Evolutionary conservation across 2,329 filamentous ascomycete genomes (phyloP).

Genomic region (Monosporascus sp.): DNA sequence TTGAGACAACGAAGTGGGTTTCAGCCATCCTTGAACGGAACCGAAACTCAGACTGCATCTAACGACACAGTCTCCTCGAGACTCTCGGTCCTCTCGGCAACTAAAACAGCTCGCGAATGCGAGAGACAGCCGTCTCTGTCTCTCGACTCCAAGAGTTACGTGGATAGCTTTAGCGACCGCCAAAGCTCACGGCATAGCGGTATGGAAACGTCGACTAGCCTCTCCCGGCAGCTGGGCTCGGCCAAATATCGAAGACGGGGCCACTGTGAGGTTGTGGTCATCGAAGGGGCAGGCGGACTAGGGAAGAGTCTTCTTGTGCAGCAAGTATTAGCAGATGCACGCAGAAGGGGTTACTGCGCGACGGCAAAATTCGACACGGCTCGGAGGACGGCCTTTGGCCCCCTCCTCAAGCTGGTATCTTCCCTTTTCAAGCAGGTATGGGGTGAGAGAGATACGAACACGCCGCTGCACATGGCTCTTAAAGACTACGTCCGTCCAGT

Average conservation of each 20-base stretch:
- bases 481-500: constrained; percentile 58
- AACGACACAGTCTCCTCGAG: constrained; percentile 43
- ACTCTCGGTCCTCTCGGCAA: constrained; percentile 31
- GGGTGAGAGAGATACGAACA: constrained; percentile 61
- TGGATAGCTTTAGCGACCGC: constrained; percentile 41
- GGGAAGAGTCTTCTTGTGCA: constrained; percentile 62
- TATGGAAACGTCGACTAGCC: constrained; percentile 41
- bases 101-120: constrained; percentile 39
- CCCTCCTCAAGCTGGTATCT: constrained; percentile 58
- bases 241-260: constrained; percentile 56
- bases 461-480: constrained; percentile 54
- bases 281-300: constrained; percentile 58
- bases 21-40: constrained; percentile 32
- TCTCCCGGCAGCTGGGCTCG: constrained; percentile 49
- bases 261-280: constrained; percentile 57
- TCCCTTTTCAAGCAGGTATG: constrained; percentile 63
- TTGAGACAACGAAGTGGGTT: constrained; percentile 31
- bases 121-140: constrained; percentile 48
- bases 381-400: constrained; percentile 55
- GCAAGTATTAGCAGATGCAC: constrained; percentile 55
- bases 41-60: constrained; percentile 20
- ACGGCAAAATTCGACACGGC: constrained; percentile 62
- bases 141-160: constrained; percentile 40
- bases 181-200: constrained; percentile 34
- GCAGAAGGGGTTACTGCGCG: constrained; percentile 58